Percentiles rank a stretch among this genome's conserved stretches.
These are phyloP conservation scores for Leersia perrieri DNA, from an alignment of 176 grass and related monocot genomes.

Conservation along the genomic window DNA sequence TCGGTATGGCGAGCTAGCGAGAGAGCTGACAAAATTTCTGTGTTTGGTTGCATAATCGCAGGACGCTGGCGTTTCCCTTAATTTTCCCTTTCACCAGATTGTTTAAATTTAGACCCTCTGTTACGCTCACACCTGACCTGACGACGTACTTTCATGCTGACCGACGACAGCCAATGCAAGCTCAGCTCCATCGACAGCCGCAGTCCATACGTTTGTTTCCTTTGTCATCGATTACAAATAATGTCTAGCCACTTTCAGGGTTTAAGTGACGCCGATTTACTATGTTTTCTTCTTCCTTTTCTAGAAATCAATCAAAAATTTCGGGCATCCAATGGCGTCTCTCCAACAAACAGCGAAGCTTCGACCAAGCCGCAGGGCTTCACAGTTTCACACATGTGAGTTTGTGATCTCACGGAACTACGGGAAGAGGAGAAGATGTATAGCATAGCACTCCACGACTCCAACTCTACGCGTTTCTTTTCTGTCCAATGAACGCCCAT, in stretches of 20 bases:
- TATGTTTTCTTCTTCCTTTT: not conserved
- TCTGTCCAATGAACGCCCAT: not conserved
- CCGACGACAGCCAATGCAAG: too few species aligned
- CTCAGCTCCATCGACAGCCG: too few species aligned
- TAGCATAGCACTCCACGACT: not conserved
- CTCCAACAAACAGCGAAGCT: too few species aligned
- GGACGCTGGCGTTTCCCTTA: not conserved
- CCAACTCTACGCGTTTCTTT: not conserved
- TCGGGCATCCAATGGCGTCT: too few species aligned
- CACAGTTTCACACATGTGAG: too few species aligned
- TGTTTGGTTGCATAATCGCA: not conserved
- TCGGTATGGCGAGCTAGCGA: not conserved
- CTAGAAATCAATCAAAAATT: not conserved
- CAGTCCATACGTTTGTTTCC: not conserved
- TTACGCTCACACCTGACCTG: not conserved
- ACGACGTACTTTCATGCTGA: too few species aligned
- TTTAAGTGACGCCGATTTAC: too few species aligned
- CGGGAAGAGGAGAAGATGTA: too few species aligned
- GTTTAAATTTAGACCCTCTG: not conserved
- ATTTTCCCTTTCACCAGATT: not conserved
- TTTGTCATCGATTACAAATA: not conserved
- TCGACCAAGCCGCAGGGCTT: not conserved
- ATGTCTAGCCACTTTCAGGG: too few species aligned
- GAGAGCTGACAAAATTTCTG: not conserved
- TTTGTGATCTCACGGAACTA: too few species aligned